phyloP scores from a whole-genome alignment of 2,329 filamentous ascomycete species.

The Parastagonospora avenae region DNA sequence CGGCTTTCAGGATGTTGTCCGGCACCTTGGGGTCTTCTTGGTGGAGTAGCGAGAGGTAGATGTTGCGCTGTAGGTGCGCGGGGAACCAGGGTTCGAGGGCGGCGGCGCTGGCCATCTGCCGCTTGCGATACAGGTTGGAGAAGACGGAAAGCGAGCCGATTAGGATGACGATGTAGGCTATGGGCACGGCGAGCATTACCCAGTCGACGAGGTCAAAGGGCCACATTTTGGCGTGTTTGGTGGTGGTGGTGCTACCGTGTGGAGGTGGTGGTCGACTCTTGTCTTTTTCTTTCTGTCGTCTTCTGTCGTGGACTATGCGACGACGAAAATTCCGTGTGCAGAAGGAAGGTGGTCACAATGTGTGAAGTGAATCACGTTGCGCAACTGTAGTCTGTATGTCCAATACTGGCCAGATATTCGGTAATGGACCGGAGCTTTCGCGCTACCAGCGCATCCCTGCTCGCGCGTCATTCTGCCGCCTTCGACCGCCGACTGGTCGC shows the following conservation, averaged over 20 bases:
- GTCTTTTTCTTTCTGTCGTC: not conserved
- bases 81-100: constrained; percentile 95
- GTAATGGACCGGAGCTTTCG: constrained; percentile 14
- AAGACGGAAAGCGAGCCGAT: constrained; percentile 89
- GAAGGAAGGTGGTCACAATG: not conserved
- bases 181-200: constrained; percentile 82
- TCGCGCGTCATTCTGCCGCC: constrained; percentile 24
- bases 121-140: constrained; percentile 88
- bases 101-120: constrained; percentile 79
- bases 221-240: constrained; percentile 33
- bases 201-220: constrained; percentile 67
- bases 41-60: constrained; percentile 92
- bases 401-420: constrained; percentile 32
- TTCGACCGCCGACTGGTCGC: constrained; percentile 6
- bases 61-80: constrained; percentile 85
- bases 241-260: constrained; percentile 8
- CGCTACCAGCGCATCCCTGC: constrained; percentile 9
- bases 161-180: constrained; percentile 88
- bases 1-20: constrained; percentile 84
- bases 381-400: constrained; percentile 1
- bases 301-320: not conserved
- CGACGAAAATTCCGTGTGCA: too few species aligned
- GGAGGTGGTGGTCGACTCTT: not conserved
- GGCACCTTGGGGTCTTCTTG: constrained; percentile 74
- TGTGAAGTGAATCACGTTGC: not conserved